Evolutionary conservation across 352 stramenopile genomes (phyloP).

Genomic region (Pythium utonaiense): DNA sequence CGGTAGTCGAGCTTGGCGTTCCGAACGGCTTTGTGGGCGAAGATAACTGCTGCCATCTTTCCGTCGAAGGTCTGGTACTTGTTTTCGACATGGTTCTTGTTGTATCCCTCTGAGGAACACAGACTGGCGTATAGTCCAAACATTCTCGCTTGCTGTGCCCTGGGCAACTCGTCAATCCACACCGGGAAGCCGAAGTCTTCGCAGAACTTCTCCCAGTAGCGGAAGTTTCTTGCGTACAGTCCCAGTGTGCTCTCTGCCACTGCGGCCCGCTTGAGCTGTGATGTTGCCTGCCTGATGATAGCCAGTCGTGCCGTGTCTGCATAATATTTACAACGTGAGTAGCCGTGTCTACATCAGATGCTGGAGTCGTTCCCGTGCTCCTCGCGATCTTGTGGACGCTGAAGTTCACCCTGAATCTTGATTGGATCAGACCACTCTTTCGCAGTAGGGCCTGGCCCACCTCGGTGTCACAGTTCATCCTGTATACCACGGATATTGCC

Average conservation of each 20-base stretch:
- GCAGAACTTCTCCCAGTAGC: constrained; percentile 2
- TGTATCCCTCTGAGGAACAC: constrained; percentile 16
- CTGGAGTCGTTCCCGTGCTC: neutral
- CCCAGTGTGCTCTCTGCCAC: neutral
- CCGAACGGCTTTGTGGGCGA: constrained; percentile 16
- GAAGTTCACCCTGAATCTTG: neutral
- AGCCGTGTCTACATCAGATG: neutral
- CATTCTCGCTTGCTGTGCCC: constrained; percentile 17
- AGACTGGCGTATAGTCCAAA: constrained; percentile 19
- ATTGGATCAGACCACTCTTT: neutral
- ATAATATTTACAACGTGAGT: neutral
- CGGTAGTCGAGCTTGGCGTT: constrained; percentile 24
- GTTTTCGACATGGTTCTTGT: constrained; percentile 16
- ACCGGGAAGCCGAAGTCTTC: constrained; percentile 8
- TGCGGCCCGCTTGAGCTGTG: neutral
- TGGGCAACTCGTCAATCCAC: constrained; percentile 22
- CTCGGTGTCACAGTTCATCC: neutral
- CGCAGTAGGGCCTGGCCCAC: neutral
- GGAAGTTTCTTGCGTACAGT: neutral
- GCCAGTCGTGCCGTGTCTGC: neutral
- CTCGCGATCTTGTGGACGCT: neutral
- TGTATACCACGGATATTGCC: neutral
- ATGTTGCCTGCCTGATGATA: neutral
- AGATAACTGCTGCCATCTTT: constrained; percentile 23
- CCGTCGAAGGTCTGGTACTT: constrained; percentile 23